Percentiles rank a stretch among this genome's conserved stretches.
Conservation (phyloP, 805 yeast species). For the Starmerella stellata region DNA sequence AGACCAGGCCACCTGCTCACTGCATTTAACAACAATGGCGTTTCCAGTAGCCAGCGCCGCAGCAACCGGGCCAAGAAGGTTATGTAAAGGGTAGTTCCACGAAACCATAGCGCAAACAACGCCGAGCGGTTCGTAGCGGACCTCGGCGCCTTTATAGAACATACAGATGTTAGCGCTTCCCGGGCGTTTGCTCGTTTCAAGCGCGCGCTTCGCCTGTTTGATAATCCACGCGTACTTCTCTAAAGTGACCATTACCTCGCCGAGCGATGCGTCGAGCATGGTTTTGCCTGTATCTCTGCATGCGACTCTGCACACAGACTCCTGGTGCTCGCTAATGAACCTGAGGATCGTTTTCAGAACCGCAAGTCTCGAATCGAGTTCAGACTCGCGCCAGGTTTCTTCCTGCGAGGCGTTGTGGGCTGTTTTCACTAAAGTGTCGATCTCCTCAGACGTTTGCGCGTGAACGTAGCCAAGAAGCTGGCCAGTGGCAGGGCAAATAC, state of each 20-base stretch:
- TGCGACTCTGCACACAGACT: slow-evolving; percentile 72
- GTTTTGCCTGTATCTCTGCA: slow-evolving; percentile 96
- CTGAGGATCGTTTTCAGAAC: slow-evolving; percentile 54
- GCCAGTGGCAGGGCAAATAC: slow-evolving; percentile 93
- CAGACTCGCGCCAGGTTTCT: slow-evolving; percentile 25
- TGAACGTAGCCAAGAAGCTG: slow-evolving; percentile 60
- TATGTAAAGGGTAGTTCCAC: slow-evolving; percentile 97
- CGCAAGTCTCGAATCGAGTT: slow-evolving; percentile 48
- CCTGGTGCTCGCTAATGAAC: slow-evolving; percentile 65
- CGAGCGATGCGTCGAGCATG: slow-evolving; percentile 75
- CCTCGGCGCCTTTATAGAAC: slow-evolving; percentile 84
- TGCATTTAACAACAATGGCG: slow-evolving; percentile 78
- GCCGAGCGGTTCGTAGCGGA: slow-evolving; percentile 81
- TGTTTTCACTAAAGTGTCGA: slow-evolving; percentile 42
- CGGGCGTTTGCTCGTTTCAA: slow-evolving; percentile 56
- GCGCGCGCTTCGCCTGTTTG: slow-evolving; percentile 56
- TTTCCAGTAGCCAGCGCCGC: slow-evolving; percentile 85
- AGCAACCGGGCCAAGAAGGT: slow-evolving; percentile 77
- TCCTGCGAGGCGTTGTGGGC: slow-evolving; percentile 38
- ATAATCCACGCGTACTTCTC: slow-evolving; percentile 86
- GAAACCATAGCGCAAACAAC: slow-evolving; percentile 79
- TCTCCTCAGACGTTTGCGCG: slow-evolving; percentile 47
- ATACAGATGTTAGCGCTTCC: slow-evolving; percentile 75
- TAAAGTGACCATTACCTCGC: slow-evolving; percentile 85
- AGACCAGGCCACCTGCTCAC: slow-evolving; percentile 93